These are phyloP conservation scores for Vitis riparia DNA, from an alignment of 164 flowering plant genomes.

Conservation along the genomic window DNA sequence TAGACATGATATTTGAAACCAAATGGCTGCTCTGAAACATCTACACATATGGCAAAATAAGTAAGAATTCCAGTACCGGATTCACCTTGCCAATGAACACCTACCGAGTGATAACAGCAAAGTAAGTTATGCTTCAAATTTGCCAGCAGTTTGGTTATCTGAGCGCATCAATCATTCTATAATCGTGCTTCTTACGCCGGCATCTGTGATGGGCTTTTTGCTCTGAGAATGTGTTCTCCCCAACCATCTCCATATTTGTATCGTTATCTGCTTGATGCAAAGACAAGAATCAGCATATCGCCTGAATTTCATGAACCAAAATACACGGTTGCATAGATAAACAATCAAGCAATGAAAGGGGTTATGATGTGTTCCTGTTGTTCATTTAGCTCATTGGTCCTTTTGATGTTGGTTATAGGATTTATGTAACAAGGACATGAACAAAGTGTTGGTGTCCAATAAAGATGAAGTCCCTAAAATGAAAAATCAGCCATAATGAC, in stretches of 20 bases:
- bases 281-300: background rate
- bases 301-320: background rate
- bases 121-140: background rate
- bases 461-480: no score
- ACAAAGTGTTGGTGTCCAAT: no score
- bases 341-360: background rate
- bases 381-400: no score
- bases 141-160: conserved; percentile 11
- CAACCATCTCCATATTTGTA: conserved; percentile 65
- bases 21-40: no score
- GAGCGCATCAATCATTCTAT: conserved; percentile 47
- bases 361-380: no score
- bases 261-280: conserved; percentile 33
- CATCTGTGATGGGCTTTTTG: conserved; percentile 79
- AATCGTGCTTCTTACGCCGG: conserved; percentile 85
- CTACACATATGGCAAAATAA: no score
- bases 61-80: no score
- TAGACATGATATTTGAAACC: no score
- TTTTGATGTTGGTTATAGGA: no score
- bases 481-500: no score
- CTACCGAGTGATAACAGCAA: background rate
- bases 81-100: background rate
- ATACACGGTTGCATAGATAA: background rate
- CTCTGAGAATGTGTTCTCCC: conserved; percentile 68
- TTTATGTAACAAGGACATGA: no score